These are phyloP conservation scores for Neurospora africana DNA, from an alignment of 495 filamentous ascomycete species.

Conservation along the genomic window DNA sequence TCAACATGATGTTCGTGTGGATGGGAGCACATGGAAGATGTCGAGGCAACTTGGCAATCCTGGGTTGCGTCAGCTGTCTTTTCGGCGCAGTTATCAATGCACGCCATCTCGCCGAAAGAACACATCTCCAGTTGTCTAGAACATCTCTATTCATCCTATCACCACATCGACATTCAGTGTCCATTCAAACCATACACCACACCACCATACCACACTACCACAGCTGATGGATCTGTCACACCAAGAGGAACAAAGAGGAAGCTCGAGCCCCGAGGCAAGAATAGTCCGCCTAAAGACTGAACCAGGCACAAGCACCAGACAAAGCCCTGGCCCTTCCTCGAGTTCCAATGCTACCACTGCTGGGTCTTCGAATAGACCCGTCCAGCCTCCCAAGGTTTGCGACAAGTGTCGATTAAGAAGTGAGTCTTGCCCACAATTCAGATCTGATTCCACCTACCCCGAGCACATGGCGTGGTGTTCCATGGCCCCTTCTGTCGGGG, in stretches of 20 bases:
- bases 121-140: not conserved
- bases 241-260: not conserved
- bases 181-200: not conserved
- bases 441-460: not conserved
- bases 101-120: not conserved
- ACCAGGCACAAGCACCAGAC: not conserved
- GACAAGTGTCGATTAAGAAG: not conserved
- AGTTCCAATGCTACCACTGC: not conserved
- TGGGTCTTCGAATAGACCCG: not conserved
- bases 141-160: not conserved
- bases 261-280: not conserved
- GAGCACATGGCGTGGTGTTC: not conserved
- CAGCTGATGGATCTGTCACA: not conserved
- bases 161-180: not conserved
- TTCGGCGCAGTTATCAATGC: not conserved
- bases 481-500: not conserved
- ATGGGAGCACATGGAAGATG: not conserved
- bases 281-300: not conserved
- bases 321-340: not conserved
- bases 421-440: not conserved
- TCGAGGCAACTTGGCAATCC: not conserved
- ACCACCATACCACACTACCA: not conserved
- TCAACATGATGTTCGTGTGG: not conserved
- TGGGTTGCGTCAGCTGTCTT: not conserved
- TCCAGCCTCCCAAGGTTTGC: not conserved